Base-by-base conservation (phyloP, 495 filamentous ascomycete genomes). In the Lophiotrema nucula region DNA sequence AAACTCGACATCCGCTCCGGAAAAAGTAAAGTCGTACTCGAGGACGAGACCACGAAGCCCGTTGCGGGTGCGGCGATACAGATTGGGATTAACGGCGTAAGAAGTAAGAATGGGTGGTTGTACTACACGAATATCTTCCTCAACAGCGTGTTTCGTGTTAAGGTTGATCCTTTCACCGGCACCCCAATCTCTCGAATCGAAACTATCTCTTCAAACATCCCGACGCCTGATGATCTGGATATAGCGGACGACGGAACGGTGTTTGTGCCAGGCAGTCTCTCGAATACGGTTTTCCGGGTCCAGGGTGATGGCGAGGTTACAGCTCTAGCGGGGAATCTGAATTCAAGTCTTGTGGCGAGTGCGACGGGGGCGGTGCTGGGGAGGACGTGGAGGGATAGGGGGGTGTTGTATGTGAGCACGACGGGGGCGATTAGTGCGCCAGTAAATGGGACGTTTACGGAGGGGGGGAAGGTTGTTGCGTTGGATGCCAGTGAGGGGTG, bases 51-150 rank as follows among this genome's bases (percentile, higher is more conserved):
- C 31, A 10, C 53, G 4, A 35, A 18, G 21, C 24, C 33, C 11
- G 24, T 22, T 26, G 16, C n/a, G 22, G 24, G 12, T 16, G 46
- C 21, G 3, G 4, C 45, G 5, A 3, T 44, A 18, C 1, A 1
- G 2, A 46, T 52, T 39, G 56, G 56, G 27, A 33, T 53, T 18
- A 53, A 59, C 22, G 56, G 56, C 10, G n/a, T 59, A 4, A 52
- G 47, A 15, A 8, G 15, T n/a, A n/a, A 16, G 8, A 31, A 11
- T 10, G 25, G 21, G 4, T 45, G 46, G 18, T 15, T 59, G n/a
- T 59, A 59, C 39, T 59, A 45, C 44, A 53, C 49, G 1, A 59
- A 53, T 22, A 45, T 12, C 24, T 11, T 2, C 5, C 13, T 19
- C 4, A 38, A 42, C 4, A 19, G 31, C 4, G n/a, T 19, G 5